Evolutionary conservation across 2,329 filamentous ascomycete genomes (phyloP).

Genomic region (Dothidotthia symphoricarpi): DNA sequence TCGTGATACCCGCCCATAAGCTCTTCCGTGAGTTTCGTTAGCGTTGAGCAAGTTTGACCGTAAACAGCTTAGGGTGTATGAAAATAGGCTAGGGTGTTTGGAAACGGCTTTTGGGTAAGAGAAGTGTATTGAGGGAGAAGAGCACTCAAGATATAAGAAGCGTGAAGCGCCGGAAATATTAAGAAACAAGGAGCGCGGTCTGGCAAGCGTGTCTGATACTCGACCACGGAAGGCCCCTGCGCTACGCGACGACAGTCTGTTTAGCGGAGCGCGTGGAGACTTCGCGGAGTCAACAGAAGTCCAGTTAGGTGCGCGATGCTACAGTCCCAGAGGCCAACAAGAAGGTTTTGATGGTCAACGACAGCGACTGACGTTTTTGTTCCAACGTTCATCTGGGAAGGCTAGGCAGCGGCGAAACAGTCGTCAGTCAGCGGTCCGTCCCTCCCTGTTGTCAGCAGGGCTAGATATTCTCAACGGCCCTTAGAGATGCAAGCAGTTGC

Average conservation of each 20-base stretch:
- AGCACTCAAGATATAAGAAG: not conserved
- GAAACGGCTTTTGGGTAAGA: not conserved
- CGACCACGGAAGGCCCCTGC: constrained; percentile 13
- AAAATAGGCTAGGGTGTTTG: constrained; percentile 9
- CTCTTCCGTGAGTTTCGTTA: constrained; percentile 1
- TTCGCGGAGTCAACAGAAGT: constrained; percentile 7
- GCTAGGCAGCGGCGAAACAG: no score
- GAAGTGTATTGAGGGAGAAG: not conserved
- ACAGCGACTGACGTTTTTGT: constrained; percentile 7
- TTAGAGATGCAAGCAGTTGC: no score
- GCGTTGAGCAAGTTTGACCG: constrained; percentile 21
- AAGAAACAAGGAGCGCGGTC: not conserved
- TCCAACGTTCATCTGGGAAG: not conserved
- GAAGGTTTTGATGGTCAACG: not conserved
- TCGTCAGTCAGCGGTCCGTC: no score
- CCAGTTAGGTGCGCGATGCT: constrained; percentile 12
- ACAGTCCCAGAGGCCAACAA: constrained; percentile 6
- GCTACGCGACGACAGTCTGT: constrained; percentile 1
- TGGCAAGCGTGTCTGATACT: constrained; percentile 5
- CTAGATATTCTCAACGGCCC: not conserved
- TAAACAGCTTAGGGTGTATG: not conserved
- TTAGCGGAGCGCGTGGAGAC: constrained; percentile 11
- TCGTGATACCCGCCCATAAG: constrained; percentile 3
- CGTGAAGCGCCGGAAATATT: not conserved
- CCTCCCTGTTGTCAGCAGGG: not conserved